These are phyloP conservation scores for Volvariella surrecta DNA, from an alignment of 1,284 basidiomycete species.

Conservation along the genomic window DNA sequence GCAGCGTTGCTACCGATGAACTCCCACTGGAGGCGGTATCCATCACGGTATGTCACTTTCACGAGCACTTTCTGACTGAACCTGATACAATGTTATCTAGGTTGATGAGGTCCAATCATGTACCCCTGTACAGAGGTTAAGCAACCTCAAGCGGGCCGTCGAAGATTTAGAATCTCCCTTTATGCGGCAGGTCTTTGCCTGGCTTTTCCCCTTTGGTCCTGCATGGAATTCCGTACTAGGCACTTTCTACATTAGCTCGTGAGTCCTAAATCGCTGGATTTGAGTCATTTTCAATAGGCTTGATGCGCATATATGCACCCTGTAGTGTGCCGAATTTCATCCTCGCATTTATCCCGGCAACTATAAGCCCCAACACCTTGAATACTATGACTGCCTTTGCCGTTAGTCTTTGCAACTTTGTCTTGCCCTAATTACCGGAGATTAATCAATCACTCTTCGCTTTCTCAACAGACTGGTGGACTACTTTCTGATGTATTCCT, in stretches of 20 bases:
- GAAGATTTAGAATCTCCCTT: conserved; percentile 60
- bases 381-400: conserved; percentile 90
- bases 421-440: neutral
- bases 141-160: conserved; percentile 47
- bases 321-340: conserved; percentile 88
- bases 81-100: conserved; percentile 18
- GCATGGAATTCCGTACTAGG: conserved; percentile 82
- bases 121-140: conserved; percentile 45
- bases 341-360: conserved; percentile 80
- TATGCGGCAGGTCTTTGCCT: conserved; percentile 68
- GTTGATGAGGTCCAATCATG: conserved; percentile 44
- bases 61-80: neutral
- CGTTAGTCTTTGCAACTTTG: conserved; percentile 29
- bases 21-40: conserved; percentile 11
- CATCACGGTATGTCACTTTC: conserved; percentile 9
- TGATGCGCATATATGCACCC: conserved; percentile 14
- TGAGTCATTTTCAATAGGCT: conserved; percentile 4
- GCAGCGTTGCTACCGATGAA: conserved; percentile 1
- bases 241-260: conserved; percentile 94
- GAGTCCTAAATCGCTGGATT: conserved; percentile 22
- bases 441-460: conserved; percentile 7
- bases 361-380: conserved; percentile 74
- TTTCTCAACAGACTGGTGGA: conserved; percentile 62
- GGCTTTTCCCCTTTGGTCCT: conserved; percentile 80
- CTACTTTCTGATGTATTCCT: conserved; percentile 86